Percentiles rank a stretch among this genome's conserved stretches.
These are phyloP conservation scores for Termitomyces sp. DNA, from an alignment of 768 basidiomycete genomes.

Conservation along the genomic window DNA sequence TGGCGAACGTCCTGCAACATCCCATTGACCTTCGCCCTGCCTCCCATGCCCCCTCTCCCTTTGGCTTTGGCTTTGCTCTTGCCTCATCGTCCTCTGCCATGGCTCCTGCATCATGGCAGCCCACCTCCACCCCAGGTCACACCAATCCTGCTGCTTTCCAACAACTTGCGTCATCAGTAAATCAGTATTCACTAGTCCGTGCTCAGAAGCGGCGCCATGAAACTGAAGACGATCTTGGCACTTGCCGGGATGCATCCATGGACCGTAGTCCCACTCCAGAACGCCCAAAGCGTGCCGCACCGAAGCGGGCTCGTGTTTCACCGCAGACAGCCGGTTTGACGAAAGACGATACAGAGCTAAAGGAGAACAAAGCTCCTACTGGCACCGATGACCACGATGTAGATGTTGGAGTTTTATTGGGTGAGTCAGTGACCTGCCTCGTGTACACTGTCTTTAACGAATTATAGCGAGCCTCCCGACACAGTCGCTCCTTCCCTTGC, in stretches of 20 bases:
- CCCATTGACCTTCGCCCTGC: constrained; percentile 50
- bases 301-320: constrained; percentile 57
- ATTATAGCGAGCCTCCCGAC: constrained; percentile 71
- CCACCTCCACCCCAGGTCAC: constrained; percentile 38
- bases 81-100: constrained; percentile 35
- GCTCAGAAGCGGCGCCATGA: constrained; percentile 63
- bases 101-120: constrained; percentile 40
- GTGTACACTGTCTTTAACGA: constrained; percentile 3
- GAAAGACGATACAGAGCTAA: constrained; percentile 36
- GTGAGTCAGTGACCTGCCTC: constrained; percentile 34
- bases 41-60: constrained; percentile 54
- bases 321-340: constrained; percentile 22
- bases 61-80: constrained; percentile 73
- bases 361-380: constrained; percentile 41
- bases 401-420: constrained; percentile 75
- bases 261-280: constrained; percentile 84
- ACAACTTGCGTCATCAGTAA: constrained; percentile 46
- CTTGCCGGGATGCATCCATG: constrained; percentile 63
- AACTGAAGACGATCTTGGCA: constrained; percentile 50
- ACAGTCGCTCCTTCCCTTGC: constrained; percentile 67
- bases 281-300: constrained; percentile 60
- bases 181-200: constrained; percentile 34
- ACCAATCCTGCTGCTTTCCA: constrained; percentile 48
- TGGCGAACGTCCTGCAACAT: constrained; percentile 69
- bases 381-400: constrained; percentile 52